phyloP scores from a whole-genome alignment of 2,329 filamentous ascomycete genomes.

The Nemania abortiva region DNA sequence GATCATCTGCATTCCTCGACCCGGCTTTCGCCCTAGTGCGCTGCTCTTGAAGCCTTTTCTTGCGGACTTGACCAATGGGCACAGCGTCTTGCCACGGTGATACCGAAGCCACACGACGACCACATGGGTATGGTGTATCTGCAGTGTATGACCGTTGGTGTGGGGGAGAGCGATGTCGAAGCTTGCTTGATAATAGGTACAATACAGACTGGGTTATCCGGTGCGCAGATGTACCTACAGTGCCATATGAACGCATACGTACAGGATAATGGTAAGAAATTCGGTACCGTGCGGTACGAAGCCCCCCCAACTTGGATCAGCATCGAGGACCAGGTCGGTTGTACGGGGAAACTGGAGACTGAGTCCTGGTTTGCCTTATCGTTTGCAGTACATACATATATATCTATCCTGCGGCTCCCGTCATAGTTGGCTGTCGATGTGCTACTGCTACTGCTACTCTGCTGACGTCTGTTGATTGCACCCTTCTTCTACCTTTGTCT shows the following conservation, averaged over 20 bases:
- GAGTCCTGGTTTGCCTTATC: constrained; percentile 1
- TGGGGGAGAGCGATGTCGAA: constrained; percentile 9
- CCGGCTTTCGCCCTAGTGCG: not conserved
- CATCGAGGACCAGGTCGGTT: constrained; percentile 5
- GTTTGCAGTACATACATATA: not conserved
- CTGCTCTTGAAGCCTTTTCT: not conserved
- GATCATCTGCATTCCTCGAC: constrained; percentile 26
- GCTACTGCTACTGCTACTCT: constrained; percentile 5
- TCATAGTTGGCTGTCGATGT: not conserved
- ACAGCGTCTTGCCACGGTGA: constrained; percentile 18
- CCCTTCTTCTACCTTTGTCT: not conserved
- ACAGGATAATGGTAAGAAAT: not conserved
- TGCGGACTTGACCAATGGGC: constrained; percentile 24
- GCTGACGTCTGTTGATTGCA: constrained; percentile 2
- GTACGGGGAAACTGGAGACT: not conserved
- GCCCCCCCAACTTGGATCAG: constrained; percentile 24
- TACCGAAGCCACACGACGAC: constrained; percentile 27
- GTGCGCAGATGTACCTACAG: not conserved
- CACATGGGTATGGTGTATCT: constrained; percentile 21
- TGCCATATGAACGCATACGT: not conserved
- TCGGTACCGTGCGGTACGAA: not conserved
- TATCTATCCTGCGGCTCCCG: constrained; percentile 30
- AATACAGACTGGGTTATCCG: too few species aligned
- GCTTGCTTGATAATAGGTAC: not conserved
- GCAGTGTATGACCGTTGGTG: not conserved